phyloP scores from a whole-genome alignment of 768 basidiomycete species.

The Leucogyrophana mollusca region DNA sequence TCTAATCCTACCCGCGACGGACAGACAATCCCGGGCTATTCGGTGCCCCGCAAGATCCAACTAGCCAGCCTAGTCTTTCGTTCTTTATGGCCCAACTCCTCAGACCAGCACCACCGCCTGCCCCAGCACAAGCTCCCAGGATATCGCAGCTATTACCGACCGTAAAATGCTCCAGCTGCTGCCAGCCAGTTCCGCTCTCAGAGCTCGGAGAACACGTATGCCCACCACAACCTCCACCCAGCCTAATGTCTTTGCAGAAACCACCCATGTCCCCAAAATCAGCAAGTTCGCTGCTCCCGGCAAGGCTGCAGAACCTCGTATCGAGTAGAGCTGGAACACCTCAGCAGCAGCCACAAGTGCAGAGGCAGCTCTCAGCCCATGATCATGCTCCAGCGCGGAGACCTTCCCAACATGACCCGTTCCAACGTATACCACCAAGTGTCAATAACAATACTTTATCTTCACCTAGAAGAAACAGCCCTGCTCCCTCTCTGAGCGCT shows the following conservation, averaged over 20 bases:
- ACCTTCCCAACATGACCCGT: constrained; percentile 22
- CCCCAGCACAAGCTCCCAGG: constrained; percentile 18
- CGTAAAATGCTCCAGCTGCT: constrained; percentile 84
- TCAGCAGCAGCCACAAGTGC: constrained; percentile 7
- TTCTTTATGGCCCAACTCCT: constrained; percentile 21
- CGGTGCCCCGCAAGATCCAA: neutral
- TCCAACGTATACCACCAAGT: constrained; percentile 23
- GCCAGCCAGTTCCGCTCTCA: constrained; percentile 63
- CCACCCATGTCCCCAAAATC: constrained; percentile 37
- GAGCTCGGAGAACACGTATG: constrained; percentile 82
- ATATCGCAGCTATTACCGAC: constrained; percentile 72
- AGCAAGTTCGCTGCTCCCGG: constrained; percentile 46
- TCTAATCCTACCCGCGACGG: neutral
- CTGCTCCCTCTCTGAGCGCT: constrained; percentile 5
- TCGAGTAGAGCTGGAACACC: constrained; percentile 16
- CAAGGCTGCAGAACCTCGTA: constrained; percentile 48
- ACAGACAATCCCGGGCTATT: too few relatives aligned
- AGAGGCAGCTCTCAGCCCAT: constrained; percentile 7
- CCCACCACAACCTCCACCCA: constrained; percentile 45
- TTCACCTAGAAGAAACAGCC: constrained; percentile 5
- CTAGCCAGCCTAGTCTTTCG: neutral
- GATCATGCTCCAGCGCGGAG: constrained; percentile 8
- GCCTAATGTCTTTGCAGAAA: constrained; percentile 30
- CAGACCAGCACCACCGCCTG: neutral
- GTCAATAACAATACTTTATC: constrained; percentile 11